Conservation (phyloP, 2,329 filamentous ascomycete species). For the Trichophyton benhamiae region DNA sequence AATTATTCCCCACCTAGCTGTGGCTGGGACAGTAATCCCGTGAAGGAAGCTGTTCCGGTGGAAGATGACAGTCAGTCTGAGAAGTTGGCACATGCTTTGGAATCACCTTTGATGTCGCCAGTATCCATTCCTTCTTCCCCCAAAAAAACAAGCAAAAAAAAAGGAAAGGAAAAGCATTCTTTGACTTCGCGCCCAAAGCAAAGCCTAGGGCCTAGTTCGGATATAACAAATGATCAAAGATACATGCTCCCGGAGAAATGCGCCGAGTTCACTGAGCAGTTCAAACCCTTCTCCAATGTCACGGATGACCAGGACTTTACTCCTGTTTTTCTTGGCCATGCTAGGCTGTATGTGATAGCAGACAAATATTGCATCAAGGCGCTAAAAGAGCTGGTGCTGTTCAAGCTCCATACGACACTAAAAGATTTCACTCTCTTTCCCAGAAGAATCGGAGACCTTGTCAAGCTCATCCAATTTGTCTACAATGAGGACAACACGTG, state of each 20-base stretch:
- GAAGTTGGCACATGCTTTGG: too few species aligned
- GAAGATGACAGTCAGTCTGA: too few species aligned
- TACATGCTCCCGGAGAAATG: not conserved
- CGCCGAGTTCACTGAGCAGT: not conserved
- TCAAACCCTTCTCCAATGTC: not conserved
- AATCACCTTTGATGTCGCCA: too few species aligned
- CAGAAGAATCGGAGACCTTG: not conserved
- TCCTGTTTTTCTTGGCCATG: conserved; percentile 30
- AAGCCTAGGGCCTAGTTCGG: too few species aligned
- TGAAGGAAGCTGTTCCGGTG: not conserved
- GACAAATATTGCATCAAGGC: conserved; percentile 29
- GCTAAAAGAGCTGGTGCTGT: conserved; percentile 22
- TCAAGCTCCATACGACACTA: conserved; percentile 25
- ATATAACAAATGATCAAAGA: not conserved
- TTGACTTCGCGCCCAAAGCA: too few species aligned
- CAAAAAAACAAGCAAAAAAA: too few species aligned
- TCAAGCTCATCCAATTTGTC: not conserved
- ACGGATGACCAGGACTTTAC: conserved; percentile 19
- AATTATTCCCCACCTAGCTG: not conserved
- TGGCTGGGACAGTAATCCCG: not conserved
- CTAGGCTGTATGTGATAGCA: conserved; percentile 29
- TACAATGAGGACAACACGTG: not conserved
- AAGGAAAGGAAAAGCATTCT: too few species aligned
- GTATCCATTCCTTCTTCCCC: too few species aligned
- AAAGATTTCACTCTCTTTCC: conserved; percentile 20